Evolutionary conservation across 805 yeast genomes (phyloP).

Genomic region (Starmerella vitae): DNA sequence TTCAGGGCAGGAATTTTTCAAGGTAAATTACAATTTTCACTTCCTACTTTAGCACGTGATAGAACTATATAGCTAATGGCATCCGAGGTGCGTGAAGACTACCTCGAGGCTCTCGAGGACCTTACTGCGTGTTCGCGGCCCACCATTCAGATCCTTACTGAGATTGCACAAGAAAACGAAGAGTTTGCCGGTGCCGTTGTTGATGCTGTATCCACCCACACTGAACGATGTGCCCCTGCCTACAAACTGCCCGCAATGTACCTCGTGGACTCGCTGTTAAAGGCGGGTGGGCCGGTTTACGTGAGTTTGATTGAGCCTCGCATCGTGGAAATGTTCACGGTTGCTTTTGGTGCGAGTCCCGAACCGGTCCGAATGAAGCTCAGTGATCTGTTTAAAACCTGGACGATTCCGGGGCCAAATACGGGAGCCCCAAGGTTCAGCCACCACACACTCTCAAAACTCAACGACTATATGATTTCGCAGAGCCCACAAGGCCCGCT

Average conservation of each 20-base stretch:
- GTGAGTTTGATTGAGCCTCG: constrained; percentile 62
- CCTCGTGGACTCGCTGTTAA: constrained; percentile 79
- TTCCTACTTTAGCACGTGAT: too few relatives aligned
- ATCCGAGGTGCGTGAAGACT: constrained; percentile 41
- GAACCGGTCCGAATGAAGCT: constrained; percentile 62
- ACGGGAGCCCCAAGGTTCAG: constrained; percentile 64
- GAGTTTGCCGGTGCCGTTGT: constrained; percentile 65
- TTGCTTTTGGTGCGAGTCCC: constrained; percentile 64
- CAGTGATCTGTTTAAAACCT: constrained; percentile 67
- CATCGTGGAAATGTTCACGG: constrained; percentile 55
- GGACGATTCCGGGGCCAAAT: constrained; percentile 56
- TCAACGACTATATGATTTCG: constrained; percentile 50
- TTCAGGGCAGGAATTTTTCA: neutral
- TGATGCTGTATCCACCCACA: constrained; percentile 59
- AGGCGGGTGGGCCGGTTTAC: constrained; percentile 82
- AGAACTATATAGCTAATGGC: constrained; percentile 14
- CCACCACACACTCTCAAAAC: constrained; percentile 48
- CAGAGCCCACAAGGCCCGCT: neutral
- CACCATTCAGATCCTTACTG: constrained; percentile 70
- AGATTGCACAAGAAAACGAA: constrained; percentile 73
- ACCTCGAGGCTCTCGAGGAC: constrained; percentile 54
- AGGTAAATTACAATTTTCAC: too few relatives aligned
- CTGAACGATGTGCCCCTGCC: constrained; percentile 60
- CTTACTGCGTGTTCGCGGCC: constrained; percentile 83
- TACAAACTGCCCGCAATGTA: constrained; percentile 78